These are phyloP conservation scores for Aspergillus udagawae DNA, from an alignment of 2,329 filamentous ascomycete genomes.

Conservation along the genomic window DNA sequence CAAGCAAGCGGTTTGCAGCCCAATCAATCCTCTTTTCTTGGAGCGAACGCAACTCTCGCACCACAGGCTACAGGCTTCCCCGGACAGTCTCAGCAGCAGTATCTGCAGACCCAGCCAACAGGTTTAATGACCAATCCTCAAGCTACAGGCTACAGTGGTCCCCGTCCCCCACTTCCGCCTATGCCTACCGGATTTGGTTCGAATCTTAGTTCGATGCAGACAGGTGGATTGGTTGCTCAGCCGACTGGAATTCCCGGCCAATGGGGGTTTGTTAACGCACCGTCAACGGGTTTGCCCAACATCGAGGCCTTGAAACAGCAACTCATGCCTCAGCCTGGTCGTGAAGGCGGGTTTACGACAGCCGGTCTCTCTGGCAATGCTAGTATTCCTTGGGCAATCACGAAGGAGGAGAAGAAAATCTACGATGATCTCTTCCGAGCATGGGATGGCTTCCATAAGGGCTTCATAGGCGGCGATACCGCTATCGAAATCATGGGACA, in stretches of 20 bases:
- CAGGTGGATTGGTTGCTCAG: constrained; percentile 85
- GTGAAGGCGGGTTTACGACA: constrained; percentile 81
- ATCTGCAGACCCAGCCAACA: constrained; percentile 65
- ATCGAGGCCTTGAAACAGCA: constrained; percentile 88
- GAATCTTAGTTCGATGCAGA: constrained; percentile 57
- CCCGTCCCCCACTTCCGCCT: constrained; percentile 71
- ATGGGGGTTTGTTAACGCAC: constrained; percentile 97
- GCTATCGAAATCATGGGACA: constrained; percentile 97
- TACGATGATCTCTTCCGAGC: constrained; percentile 94
- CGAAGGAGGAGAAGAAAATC: constrained; percentile 95
- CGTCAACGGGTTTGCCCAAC: constrained; percentile 82
- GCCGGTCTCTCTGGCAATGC: constrained; percentile 87
- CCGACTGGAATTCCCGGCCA: constrained; percentile 90
- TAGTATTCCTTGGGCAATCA: constrained; percentile 96
- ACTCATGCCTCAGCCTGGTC: constrained; percentile 95
- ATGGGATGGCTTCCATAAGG: constrained; percentile 93
- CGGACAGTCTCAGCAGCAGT: constrained; percentile 46
- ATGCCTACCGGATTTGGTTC: constrained; percentile 74
- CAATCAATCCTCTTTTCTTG: constrained; percentile 46
- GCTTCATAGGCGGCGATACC: constrained; percentile 84
- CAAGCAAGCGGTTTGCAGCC: constrained; percentile 68
- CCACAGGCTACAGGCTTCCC: constrained; percentile 43
- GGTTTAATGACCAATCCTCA: constrained; percentile 70
- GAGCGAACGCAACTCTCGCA: constrained; percentile 30
- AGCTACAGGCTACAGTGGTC: constrained; percentile 74